These are phyloP conservation scores for Grosmannia penicillata DNA, from an alignment of 2,329 filamentous ascomycete species.

Conservation along the genomic window DNA sequence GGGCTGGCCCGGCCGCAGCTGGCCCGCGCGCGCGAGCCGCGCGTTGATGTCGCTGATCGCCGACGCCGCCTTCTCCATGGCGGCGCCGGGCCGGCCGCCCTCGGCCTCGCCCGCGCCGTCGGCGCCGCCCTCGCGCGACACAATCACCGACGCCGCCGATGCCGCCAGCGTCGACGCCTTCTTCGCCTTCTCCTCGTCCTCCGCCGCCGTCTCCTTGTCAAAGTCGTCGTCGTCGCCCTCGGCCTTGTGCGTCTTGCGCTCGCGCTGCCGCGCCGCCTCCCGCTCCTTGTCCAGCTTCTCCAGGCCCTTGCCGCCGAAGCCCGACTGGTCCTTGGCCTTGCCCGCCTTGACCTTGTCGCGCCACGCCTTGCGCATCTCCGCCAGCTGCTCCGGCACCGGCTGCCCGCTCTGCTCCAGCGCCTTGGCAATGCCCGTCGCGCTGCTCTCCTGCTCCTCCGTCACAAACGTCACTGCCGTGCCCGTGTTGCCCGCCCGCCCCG, in stretches of 20 bases:
- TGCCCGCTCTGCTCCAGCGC: conserved; percentile 87
- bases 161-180: conserved; percentile 52
- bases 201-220: conserved; percentile 43
- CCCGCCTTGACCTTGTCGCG: conserved; percentile 84
- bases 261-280: conserved; percentile 70
- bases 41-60: conserved; percentile 84
- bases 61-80: conserved; percentile 76
- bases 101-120: conserved; percentile 1
- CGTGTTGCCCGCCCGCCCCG: conserved; percentile 84
- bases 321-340: conserved; percentile 76
- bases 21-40: conserved; percentile 75
- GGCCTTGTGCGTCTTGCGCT: conserved; percentile 80
- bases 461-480: conserved; percentile 92
- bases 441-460: conserved; percentile 82
- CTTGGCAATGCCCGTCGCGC: conserved; percentile 75
- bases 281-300: conserved; percentile 85
- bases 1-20: conserved; percentile 80
- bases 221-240: conserved; percentile 73
- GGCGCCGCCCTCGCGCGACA: conserved; percentile 27
- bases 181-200: conserved; percentile 56
- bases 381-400: conserved; percentile 55
- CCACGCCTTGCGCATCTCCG: conserved; percentile 57
- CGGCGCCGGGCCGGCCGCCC: conserved; percentile 32
- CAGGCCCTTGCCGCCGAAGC: conserved; percentile 89
- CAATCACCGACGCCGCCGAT: conserved; percentile 42